Conservation (phyloP, 2,329 filamentous ascomycete species). For the Colletotrichum spaethianum region DNA sequence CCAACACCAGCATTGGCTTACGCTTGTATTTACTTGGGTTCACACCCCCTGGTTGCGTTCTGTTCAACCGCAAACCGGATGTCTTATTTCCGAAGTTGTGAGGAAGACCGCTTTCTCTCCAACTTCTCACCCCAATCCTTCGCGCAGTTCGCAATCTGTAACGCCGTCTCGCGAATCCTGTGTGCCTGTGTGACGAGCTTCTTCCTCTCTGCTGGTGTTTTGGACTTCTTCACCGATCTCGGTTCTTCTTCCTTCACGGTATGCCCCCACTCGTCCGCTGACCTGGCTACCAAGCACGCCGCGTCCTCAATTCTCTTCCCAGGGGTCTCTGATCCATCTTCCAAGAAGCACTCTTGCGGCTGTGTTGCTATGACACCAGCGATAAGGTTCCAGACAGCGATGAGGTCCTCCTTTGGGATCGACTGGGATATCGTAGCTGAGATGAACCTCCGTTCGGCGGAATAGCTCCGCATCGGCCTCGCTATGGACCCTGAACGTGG, state of each 20-base stretch:
- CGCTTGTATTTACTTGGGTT: background rate
- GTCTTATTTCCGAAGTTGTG: slow-evolving; percentile 5
- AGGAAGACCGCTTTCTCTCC: slow-evolving; percentile 32
- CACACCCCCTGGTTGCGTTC: background rate
- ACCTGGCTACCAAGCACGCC: slow-evolving; percentile 46
- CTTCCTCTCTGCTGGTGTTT: slow-evolving; percentile 11
- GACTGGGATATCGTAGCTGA: slow-evolving; percentile 40
- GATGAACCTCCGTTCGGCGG: slow-evolving; percentile 34
- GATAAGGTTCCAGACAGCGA: slow-evolving; percentile 48
- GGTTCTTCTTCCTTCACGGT: slow-evolving; percentile 19
- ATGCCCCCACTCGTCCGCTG: slow-evolving; percentile 46
- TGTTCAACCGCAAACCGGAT: background rate
- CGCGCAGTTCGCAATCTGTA: slow-evolving; percentile 37
- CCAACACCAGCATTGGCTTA: no score
- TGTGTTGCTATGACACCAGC: slow-evolving; percentile 94
- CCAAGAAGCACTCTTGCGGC: slow-evolving; percentile 92
- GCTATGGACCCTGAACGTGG: slow-evolving; percentile 5
- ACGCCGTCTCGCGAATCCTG: slow-evolving; percentile 36
- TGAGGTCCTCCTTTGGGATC: slow-evolving; percentile 45
- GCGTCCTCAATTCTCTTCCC: slow-evolving; percentile 47
- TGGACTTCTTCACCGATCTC: background rate
- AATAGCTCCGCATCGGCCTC: slow-evolving; percentile 35
- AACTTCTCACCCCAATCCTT: slow-evolving; percentile 39
- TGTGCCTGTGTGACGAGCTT: slow-evolving; percentile 30
- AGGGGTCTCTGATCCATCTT: slow-evolving; percentile 56